A percentile compares a stretch with the other conserved stretches of the same genome.
Conservation (phyloP, 2,329 filamentous ascomycete genomes). For the Furcasterigmium sp. region DNA sequence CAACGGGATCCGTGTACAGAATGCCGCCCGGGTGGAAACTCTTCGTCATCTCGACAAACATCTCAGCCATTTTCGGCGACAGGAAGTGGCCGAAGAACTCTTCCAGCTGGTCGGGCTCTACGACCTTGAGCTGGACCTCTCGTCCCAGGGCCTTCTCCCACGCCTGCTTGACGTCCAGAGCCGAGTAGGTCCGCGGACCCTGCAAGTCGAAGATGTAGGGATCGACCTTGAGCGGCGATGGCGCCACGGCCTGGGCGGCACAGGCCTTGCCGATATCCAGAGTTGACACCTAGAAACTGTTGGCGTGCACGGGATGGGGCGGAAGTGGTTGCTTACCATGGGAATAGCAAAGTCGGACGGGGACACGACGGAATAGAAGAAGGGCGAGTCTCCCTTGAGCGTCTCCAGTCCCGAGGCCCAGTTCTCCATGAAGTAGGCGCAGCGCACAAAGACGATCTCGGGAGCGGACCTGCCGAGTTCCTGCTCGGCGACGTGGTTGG, state of each 20-base stretch:
- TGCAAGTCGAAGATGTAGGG: conserved; percentile 25
- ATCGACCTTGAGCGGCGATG: conserved; percentile 9
- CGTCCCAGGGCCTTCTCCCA: conserved; percentile 19
- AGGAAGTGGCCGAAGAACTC: conserved; percentile 16
- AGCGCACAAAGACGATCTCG: conserved; percentile 24
- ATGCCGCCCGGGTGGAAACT: conserved; percentile 21
- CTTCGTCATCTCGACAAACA: conserved; percentile 24
- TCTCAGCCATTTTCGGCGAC: conserved; percentile 14
- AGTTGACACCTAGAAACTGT: not conserved
- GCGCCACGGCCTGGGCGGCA: conserved; percentile 7
- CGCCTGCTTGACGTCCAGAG: conserved; percentile 20
- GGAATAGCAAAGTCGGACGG: conserved; percentile 24
- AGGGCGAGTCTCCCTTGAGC: conserved; percentile 17
- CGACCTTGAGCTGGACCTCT: conserved; percentile 17
- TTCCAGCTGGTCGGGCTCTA: conserved; percentile 18
- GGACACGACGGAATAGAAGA: conserved; percentile 26
- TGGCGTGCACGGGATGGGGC: too few relatives aligned
- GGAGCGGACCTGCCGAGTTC: conserved; percentile 6
- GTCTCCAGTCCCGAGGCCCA: conserved; percentile 23
- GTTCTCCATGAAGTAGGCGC: conserved; percentile 33
- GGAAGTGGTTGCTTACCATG: conserved; percentile 17
- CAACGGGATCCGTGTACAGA: conserved; percentile 2
- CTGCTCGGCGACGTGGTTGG: conserved; percentile 26
- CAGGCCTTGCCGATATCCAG: not conserved
- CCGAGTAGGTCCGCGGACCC: conserved; percentile 20